Conservation (phyloP, 768 basidiomycete genomes). For the Phylloporus arenicola region DNA sequence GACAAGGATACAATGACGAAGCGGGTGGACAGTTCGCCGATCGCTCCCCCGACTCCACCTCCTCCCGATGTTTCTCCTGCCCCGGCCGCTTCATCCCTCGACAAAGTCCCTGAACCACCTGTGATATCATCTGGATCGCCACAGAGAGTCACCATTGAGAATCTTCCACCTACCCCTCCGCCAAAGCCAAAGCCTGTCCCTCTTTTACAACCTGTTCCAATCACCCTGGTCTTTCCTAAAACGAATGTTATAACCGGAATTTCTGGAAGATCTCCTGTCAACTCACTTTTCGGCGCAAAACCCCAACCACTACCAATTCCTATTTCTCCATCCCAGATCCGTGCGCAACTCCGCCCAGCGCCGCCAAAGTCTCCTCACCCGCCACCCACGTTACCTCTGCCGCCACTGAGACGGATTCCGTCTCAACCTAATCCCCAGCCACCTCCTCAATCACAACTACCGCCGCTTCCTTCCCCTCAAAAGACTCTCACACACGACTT, state of each 20-base stretch:
- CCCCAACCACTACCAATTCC: constrained; percentile 25
- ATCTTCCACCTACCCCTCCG: constrained; percentile 17
- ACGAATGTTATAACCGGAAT: constrained; percentile 17
- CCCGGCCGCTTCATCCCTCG: constrained; percentile 8
- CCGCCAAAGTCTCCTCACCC: constrained; percentile 20
- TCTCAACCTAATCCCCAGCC: constrained; percentile 14
- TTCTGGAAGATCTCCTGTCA: constrained; percentile 22
- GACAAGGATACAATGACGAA: not conserved
- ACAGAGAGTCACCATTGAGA: constrained; percentile 10
- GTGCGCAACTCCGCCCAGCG: constrained; percentile 26
- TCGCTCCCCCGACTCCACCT: constrained; percentile 3
- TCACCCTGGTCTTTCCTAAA: constrained; percentile 14
- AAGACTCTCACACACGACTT: not conserved
- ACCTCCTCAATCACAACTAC: constrained; percentile 7
- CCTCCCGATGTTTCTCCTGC: constrained; percentile 11
- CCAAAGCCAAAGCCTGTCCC: constrained; percentile 19
- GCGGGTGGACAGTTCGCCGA: not conserved
- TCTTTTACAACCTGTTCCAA: constrained; percentile 3
- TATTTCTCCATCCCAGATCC: constrained; percentile 25
- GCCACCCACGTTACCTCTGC: constrained; percentile 20
- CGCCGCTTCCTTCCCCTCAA: constrained; percentile 6
- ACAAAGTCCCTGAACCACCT: constrained; percentile 10
- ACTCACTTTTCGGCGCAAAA: constrained; percentile 18
- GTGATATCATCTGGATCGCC: constrained; percentile 2
- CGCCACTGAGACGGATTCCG: constrained; percentile 15